Conservation (phyloP, 495 filamentous ascomycete genomes). For the Xanthoparmelia taractica region DNA sequence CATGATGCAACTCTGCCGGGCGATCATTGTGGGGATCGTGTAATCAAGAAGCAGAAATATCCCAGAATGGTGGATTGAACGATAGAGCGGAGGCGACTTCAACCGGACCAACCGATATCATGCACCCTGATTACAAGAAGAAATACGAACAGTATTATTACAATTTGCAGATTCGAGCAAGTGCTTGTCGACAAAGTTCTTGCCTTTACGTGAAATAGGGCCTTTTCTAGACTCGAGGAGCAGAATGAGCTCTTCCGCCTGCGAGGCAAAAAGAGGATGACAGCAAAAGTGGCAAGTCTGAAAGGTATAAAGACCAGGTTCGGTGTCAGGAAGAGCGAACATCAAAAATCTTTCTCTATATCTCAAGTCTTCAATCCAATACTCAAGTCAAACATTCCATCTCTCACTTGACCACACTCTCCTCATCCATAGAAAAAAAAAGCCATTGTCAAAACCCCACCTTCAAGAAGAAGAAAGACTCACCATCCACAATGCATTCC, state of each 20-base stretch:
- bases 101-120: not conserved
- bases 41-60: not conserved
- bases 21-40: not conserved
- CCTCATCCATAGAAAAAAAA: not conserved
- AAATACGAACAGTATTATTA: not conserved
- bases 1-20: no score
- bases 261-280: not conserved
- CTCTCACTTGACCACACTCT: not conserved
- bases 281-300: not conserved
- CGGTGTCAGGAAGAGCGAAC: not conserved
- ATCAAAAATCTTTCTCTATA: not conserved
- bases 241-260: not conserved
- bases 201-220: not conserved
- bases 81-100: not conserved
- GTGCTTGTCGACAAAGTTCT: not conserved
- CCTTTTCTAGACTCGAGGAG: not conserved
- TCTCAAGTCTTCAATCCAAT: not conserved
- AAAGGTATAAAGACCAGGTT: not conserved
- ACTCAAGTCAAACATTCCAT: not conserved
- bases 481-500: constrained; percentile 2
- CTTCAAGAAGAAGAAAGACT: not conserved
- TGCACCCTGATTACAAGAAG: not conserved
- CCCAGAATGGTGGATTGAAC: not conserved
- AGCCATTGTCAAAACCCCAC: not conserved
- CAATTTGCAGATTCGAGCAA: not conserved